phyloP scores from a whole-genome alignment of 805 yeast genomes.

The Candida ortonii region DNA sequence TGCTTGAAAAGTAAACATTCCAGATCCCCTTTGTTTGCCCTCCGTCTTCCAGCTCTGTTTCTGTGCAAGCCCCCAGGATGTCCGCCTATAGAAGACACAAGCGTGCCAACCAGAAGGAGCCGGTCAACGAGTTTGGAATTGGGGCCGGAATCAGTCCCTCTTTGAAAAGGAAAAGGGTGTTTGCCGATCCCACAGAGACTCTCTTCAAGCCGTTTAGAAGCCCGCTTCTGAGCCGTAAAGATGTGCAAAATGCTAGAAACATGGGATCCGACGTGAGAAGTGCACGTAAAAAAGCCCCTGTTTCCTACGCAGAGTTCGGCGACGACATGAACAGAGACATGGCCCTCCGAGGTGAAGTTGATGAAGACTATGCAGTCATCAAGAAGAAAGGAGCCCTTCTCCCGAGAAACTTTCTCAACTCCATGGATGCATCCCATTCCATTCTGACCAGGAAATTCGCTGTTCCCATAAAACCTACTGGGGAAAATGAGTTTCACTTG shows the following conservation, averaged over 20 bases:
- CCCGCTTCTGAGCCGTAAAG: slow-evolving; percentile 42
- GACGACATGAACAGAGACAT: slow-evolving; percentile 22
- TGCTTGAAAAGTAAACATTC: no score
- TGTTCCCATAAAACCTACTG: slow-evolving; percentile 54
- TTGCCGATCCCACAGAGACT: slow-evolving; percentile 48
- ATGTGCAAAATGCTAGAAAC: background rate
- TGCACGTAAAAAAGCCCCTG: slow-evolving; percentile 34
- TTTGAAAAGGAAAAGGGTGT: slow-evolving; percentile 52
- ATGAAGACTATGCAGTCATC: slow-evolving; percentile 20
- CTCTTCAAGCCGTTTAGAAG: slow-evolving; percentile 68
- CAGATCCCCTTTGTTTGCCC: background rate
- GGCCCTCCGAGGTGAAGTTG: slow-evolving; percentile 36
- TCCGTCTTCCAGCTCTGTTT: background rate
- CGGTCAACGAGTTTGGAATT: slow-evolving; percentile 50
- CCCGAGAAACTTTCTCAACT: slow-evolving; percentile 48
- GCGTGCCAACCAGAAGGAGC: slow-evolving; percentile 10
- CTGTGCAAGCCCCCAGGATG: background rate
- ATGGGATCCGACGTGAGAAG: slow-evolving; percentile 20
- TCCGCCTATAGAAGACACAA: background rate
- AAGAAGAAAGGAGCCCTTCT: slow-evolving; percentile 59
- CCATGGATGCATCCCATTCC: slow-evolving; percentile 38
- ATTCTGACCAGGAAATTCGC: slow-evolving; percentile 49
- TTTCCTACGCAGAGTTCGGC: slow-evolving; percentile 41
- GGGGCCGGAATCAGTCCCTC: slow-evolving; percentile 67
- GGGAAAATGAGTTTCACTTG: slow-evolving; percentile 32